Evolutionary conservation across 2,329 filamentous ascomycete genomes (phyloP).

Genomic region (Zymoseptoria pseudotritici): DNA sequence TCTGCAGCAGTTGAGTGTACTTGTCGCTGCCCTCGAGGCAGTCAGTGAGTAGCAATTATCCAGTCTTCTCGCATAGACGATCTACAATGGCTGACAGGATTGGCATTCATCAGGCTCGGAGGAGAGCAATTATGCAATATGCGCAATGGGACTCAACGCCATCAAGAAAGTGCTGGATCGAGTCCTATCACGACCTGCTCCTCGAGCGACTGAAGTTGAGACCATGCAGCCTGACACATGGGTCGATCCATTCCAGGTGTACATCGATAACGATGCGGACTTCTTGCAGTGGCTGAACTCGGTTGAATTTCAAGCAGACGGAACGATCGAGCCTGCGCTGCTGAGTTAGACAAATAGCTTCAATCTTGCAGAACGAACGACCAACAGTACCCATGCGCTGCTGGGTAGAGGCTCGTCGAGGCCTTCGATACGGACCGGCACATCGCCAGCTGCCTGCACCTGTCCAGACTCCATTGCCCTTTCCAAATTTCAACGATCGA

Average conservation of each 20-base stretch:
- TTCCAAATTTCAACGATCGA: too few relatives aligned
- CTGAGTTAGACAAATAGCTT: not conserved
- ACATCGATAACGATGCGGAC: slow-evolving; percentile 15
- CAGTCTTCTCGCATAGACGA: not conserved
- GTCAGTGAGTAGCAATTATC: not conserved
- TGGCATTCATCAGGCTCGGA: slow-evolving; percentile 4
- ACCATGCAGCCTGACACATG: not conserved
- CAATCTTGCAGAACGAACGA: not conserved
- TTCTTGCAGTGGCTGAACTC: slow-evolving; percentile 16
- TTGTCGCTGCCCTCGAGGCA: slow-evolving; percentile 11
- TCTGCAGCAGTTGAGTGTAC: slow-evolving; percentile 14
- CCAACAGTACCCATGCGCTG: not conserved
- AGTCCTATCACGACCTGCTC: slow-evolving; percentile 7
- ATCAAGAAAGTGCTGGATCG: slow-evolving; percentile 16
- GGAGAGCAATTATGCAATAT: slow-evolving; percentile 14
- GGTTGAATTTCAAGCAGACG: slow-evolving; percentile 11
- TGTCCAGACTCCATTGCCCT: too few relatives aligned
- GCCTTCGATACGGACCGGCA: not conserved
- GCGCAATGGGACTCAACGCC: slow-evolving; percentile 14
- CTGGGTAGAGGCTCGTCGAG: not conserved
- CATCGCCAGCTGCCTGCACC: not conserved
- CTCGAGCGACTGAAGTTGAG: not conserved
- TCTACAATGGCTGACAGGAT: not conserved
- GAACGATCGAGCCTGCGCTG: not conserved
- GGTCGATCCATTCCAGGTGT: slow-evolving; percentile 7